These are phyloP conservation scores for Teunomyces funiuensis DNA, from an alignment of 805 yeast genomes.

Conservation along the genomic window DNA sequence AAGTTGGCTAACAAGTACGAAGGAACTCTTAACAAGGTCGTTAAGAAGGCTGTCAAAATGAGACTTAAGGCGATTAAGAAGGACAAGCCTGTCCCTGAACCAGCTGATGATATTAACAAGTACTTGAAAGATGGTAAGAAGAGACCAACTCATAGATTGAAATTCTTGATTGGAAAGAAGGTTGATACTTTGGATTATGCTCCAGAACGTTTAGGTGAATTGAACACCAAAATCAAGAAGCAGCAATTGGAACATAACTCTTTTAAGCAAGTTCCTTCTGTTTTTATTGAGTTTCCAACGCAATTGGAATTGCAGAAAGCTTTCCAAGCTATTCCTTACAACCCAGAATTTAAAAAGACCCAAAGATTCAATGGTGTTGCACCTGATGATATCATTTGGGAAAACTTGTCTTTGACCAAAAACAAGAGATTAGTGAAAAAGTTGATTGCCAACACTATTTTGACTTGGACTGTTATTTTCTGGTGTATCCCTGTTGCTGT, in stretches of 20 bases:
- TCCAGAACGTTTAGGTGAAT: conserved; percentile 62
- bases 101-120: conserved; percentile 54
- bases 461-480: conserved; percentile 65
- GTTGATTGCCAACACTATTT: conserved; percentile 58
- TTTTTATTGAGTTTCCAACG: conserved; percentile 75
- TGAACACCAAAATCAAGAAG: conserved; percentile 62
- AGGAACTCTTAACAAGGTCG: conserved; percentile 58
- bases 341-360: conserved; percentile 45
- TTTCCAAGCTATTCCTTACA: conserved; percentile 72
- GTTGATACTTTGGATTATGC: conserved; percentile 81
- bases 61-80: conserved; percentile 60
- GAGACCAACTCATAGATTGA: conserved; percentile 79
- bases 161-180: conserved; percentile 73
- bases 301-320: conserved; percentile 90
- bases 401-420: conserved; percentile 60
- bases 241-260: conserved; percentile 55
- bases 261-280: conserved; percentile 60
- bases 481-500: conserved; percentile 68
- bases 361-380: conserved; percentile 60
- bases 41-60: conserved; percentile 58
- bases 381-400: conserved; percentile 87
- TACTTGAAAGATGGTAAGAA: conserved; percentile 68
- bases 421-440: conserved; percentile 57
- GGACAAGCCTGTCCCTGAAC: conserved; percentile 52
- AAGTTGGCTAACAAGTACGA: conserved; percentile 64